Conservation (phyloP, 139 green algal species). For the Coccomyxa sp. region DNA sequence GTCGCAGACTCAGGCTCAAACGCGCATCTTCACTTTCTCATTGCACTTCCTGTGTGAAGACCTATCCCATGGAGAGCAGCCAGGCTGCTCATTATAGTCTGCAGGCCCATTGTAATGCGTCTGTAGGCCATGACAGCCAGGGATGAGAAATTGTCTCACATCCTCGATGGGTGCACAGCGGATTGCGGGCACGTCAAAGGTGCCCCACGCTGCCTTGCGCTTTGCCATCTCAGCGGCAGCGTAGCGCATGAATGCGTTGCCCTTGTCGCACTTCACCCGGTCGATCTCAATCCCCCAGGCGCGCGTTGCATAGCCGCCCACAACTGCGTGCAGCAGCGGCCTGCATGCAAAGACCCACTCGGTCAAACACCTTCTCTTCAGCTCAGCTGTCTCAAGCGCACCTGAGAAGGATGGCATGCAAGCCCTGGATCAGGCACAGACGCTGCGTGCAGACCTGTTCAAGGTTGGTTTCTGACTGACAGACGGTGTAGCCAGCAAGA, state of each 20-base stretch:
- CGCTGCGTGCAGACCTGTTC: not conserved
- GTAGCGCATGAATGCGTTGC: conserved; percentile 58
- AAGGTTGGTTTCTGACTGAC: not conserved
- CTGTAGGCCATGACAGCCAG: too few relatives aligned
- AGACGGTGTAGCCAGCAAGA: not conserved
- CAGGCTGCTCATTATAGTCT: too few relatives aligned
- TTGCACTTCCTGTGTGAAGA: too few relatives aligned
- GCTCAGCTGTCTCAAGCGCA: conserved; percentile 46
- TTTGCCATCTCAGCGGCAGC: conserved; percentile 32
- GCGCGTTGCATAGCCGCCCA: conserved; percentile 36
- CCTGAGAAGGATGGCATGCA: conserved; percentile 66
- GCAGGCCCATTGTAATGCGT: too few relatives aligned
- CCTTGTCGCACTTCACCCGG: conserved; percentile 82
- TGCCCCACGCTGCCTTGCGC: conserved; percentile 6
- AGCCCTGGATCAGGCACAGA: conserved; percentile 49
- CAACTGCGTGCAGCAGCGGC: conserved; percentile 76
- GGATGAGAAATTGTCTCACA: too few relatives aligned
- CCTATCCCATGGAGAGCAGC: too few relatives aligned
- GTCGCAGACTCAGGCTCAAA: too few relatives aligned
- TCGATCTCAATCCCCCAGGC: conserved; percentile 79
- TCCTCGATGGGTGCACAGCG: conserved; percentile 64
- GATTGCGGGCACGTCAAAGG: conserved; percentile 29
- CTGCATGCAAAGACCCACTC: conserved; percentile 28
- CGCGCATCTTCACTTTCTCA: too few relatives aligned
- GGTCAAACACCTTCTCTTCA: not conserved